Evolutionary conservation across 2,329 filamentous ascomycete genomes (phyloP).

Genomic region (Phoma herbarum): DNA sequence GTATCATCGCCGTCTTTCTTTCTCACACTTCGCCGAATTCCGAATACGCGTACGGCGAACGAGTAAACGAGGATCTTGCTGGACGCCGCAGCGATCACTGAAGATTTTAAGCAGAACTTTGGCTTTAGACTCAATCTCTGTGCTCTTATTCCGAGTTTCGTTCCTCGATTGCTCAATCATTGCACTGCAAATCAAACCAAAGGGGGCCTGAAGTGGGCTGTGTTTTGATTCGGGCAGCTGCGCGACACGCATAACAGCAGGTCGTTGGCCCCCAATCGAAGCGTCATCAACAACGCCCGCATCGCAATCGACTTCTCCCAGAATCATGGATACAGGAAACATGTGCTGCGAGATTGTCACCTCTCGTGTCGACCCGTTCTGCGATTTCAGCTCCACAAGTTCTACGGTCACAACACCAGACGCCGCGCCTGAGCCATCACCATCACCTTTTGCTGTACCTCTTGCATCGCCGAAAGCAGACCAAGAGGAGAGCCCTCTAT

Average conservation of each 20-base stretch:
- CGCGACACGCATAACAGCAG: slow-evolving; percentile 1
- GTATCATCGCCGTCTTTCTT: too few species aligned
- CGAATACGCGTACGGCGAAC: slow-evolving; percentile 4
- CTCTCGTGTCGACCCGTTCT: slow-evolving; percentile 12
- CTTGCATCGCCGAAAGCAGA: slow-evolving; percentile 15
- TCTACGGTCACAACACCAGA: slow-evolving; percentile 15
- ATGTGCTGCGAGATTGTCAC: slow-evolving; percentile 12
- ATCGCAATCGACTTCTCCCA: not conserved
- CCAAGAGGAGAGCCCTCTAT: slow-evolving; percentile 39
- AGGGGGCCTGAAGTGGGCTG: slow-evolving; percentile 23
- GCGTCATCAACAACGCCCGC: too few species aligned
- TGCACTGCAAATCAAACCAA: slow-evolving; percentile 8
- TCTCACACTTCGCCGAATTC: not conserved
- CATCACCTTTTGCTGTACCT: slow-evolving; percentile 2
- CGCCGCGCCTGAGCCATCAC: slow-evolving; percentile 4
- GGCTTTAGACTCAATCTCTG: not conserved
- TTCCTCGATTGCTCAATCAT: not conserved
- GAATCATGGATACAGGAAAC: slow-evolving; percentile 12
- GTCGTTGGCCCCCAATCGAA: not conserved
- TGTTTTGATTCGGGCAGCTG: slow-evolving; percentile 6
- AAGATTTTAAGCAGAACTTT: slow-evolving; percentile 1
- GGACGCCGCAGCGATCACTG: slow-evolving; percentile 2
- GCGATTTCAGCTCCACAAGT: slow-evolving; percentile 8
- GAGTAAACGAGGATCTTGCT: slow-evolving; percentile 9
- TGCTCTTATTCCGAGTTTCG: not conserved